Conservation (phyloP, 306 rosid genomes). For the Fragaria vesca region DNA sequence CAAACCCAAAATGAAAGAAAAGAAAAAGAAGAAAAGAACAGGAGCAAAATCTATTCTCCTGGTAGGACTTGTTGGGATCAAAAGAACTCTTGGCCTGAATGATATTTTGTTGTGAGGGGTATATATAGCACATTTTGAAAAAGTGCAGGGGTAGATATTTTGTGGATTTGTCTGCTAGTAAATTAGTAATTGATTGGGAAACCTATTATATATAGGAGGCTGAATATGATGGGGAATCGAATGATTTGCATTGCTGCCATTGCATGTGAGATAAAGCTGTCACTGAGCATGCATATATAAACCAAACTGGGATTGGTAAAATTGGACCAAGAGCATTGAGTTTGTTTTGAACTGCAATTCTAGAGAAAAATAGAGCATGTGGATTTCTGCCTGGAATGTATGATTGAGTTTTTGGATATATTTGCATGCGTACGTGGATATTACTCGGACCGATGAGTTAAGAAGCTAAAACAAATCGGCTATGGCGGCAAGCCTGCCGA, state of each 20-base stretch:
- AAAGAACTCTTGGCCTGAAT: background rate
- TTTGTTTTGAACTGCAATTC: background rate
- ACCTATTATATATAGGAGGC: background rate
- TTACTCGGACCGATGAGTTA: background rate
- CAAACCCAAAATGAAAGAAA: background rate
- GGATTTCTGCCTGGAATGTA: background rate
- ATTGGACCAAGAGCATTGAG: background rate
- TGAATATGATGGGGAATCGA: background rate
- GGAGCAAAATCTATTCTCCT: background rate
- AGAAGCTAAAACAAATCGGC: background rate
- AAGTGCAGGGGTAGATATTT: background rate
- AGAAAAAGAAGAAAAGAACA: background rate
- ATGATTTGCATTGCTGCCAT: slow-evolving; percentile 30
- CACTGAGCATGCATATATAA: slow-evolving; percentile 13
- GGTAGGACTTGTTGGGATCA: background rate
- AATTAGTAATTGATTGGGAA: slow-evolving; percentile 5
- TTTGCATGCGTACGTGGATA: slow-evolving; percentile 12
- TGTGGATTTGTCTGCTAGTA: slow-evolving; percentile 8
- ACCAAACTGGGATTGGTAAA: background rate
- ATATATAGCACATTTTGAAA: background rate
- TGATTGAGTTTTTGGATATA: background rate
- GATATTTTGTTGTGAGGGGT: background rate
- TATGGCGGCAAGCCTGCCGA: background rate
- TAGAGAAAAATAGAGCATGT: slow-evolving; percentile 11
- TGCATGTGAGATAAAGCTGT: slow-evolving; percentile 40